Base-by-base conservation (phyloP, 2,329 filamentous ascomycete species). In the Aurifilum marmelostoma region DNA sequence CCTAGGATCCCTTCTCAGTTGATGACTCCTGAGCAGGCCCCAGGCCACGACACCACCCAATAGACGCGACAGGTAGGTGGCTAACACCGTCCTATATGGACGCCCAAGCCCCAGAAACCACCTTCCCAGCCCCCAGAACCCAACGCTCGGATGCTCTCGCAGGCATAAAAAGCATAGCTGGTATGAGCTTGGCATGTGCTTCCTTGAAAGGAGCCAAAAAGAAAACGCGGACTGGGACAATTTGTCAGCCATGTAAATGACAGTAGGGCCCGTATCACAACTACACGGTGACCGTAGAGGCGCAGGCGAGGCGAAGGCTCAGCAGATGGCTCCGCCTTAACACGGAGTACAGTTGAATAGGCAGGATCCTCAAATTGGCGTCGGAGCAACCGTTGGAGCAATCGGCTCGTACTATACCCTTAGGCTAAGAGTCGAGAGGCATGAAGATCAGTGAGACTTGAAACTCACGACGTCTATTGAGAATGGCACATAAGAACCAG, bases 381-480 rank as follows among this genome's bases (percentile, higher is more conserved):
- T n/a, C 4, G 21, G 43, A 47, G n/a, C 16, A 21, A 47, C n/a
- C n/a, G n/a, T n/a, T n/a, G n/a, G n/a, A n/a, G n/a, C n/a, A n/a
- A n/a, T 2, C 8, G n/a, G 43, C 43, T 47, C 18, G 4, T 34
- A 4, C 34, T 34, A 21, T 2, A n/a, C 7, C 43, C 11, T 21
- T 47, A 21, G 18, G 43, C 21, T 47, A 21, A 47, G 21, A n/a
- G n/a, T 47, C 21, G 3, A 9, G 11, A 54, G 50, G 29, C 24
- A 54, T 54, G 27, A 1, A 32, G 27, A 32, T 29, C 12, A 29
- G 27, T 56, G 18, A n/a, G 14, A 29, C 27, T 56, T 29, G 52
- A 5, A 34, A 59, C 21, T 59, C 56, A 59, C 29, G 56, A n/a
- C 18, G 29, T 59, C 21, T 59, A 59, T 59, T 37, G 56, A n/a